Evolutionary conservation across 208 protist genomes (phyloP), one percentile per base, ranked within the genome.

Genomic region (Trypanosoma mega): DNA sequence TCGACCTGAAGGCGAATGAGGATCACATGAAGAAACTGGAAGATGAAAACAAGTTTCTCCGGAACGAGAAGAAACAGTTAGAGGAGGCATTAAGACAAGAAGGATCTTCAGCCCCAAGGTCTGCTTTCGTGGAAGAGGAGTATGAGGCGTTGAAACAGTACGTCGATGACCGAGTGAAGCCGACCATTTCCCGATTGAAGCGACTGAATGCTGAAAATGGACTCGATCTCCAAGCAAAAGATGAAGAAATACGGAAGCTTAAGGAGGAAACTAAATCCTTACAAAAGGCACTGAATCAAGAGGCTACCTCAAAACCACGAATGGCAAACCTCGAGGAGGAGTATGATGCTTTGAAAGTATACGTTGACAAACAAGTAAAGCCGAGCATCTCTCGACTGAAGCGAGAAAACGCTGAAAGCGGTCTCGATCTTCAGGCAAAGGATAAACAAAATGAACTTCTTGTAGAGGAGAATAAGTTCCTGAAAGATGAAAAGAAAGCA

Each of bases 131-230:
- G 11, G 52, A 31, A 12, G 63, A 72, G 37, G 70, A 76, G 26
- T 55, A 59, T 36, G 45, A 61, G 6, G 70, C 70, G 11, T 59
- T 76, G 14, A 53, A 72, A 31, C 34, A 71, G 11, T 76, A 76
- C 37, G 46, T 76, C 11, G 46, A 65, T n/a, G 26, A 75, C 2
- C 37, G 68, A 36, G 55, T 76, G 23, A 71, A 76, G 62, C 74
- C 58, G 33, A 46, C 44, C 21, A 48, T 80, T n/a, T 45, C 62
- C 12, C 43, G 37, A 2, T 44, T 74, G 33, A 59, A 65, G 45
- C 64, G 60, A 29, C 26, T 18, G 5, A 43, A 27, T 43, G 44
- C n/a, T 8, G 74, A 80, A 53, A 47, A 78, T 60, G 63, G 80
- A 51, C 11, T 68, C 23, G 64, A 75, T 27, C 52, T 80, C 0